phyloP scores from a whole-genome alignment of 2,329 filamentous ascomycete species.

The Fusarium brachygibbosum region DNA sequence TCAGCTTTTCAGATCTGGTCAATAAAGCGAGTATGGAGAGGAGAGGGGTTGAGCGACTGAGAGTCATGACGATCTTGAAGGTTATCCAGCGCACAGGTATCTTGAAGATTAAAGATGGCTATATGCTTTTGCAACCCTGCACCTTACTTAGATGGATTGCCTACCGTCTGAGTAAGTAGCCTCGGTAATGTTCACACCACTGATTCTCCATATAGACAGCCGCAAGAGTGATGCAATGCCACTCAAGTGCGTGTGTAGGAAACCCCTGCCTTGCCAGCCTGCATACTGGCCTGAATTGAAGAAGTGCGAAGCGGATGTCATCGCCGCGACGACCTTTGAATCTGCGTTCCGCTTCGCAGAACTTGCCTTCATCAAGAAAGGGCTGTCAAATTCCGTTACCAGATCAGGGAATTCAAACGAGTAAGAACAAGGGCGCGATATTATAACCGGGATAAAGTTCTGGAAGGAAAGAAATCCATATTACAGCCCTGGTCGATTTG shows the following conservation, averaged over 20 bases:
- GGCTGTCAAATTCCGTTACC: background rate
- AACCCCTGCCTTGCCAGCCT: background rate
- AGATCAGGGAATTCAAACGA: conserved; percentile 6
- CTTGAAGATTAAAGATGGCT: background rate
- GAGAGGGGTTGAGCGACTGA: background rate
- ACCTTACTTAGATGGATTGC: background rate
- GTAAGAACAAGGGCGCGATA: conserved; percentile 16
- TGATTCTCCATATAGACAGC: background rate
- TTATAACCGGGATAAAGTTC: conserved; percentile 28
- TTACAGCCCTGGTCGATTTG: conserved; percentile 19
- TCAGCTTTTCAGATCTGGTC: background rate
- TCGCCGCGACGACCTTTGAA: background rate
- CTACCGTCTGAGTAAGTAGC: background rate
- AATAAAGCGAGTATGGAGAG: background rate
- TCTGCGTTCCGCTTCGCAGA: conserved; percentile 1
- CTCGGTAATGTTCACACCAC: background rate
- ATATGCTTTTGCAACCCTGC: background rate
- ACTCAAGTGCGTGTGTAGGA: background rate
- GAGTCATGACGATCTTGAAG: background rate
- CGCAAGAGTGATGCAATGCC: background rate
- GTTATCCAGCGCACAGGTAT: background rate
- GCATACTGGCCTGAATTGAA: background rate
- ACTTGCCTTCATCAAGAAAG: conserved; percentile 14
- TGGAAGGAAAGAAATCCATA: conserved; percentile 41
- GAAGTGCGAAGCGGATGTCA: background rate